Conservation (phyloP, 108 stramenopile species). For the Skeletonema menzelii region DNA sequence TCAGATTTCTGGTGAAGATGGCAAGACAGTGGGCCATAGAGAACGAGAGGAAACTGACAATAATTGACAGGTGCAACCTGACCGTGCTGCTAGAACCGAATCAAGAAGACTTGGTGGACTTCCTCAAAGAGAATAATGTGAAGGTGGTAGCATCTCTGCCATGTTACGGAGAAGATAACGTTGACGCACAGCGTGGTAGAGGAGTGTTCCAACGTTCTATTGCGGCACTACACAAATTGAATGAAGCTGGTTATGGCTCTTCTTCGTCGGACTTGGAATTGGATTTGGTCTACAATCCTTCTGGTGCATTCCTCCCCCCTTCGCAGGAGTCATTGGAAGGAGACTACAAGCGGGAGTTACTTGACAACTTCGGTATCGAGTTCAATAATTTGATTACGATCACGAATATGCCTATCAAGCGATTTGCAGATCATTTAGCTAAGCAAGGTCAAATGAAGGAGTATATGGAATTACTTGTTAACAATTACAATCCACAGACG, state of each 20-base stretch:
- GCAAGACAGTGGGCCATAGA: constrained; percentile 72
- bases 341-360: constrained; percentile 88
- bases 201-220: constrained; percentile 95
- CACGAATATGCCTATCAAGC: constrained; percentile 95
- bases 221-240: constrained; percentile 85
- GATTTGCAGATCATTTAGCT: constrained; percentile 94
- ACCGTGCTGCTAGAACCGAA: constrained; percentile 95
- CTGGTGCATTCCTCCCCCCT: constrained; percentile 95
- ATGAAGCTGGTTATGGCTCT: constrained; percentile 89
- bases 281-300: constrained; percentile 97
- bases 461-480: constrained; percentile 96
- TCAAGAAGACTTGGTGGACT: constrained; percentile 92
- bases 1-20: constrained; percentile 88
- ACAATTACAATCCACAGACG: constrained; percentile 91
- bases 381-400: constrained; percentile 94
- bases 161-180: constrained; percentile 93
- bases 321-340: constrained; percentile 72
- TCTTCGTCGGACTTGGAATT: constrained; percentile 56
- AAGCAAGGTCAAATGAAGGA: constrained; percentile 88
- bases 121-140: constrained; percentile 87
- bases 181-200: constrained; percentile 93
- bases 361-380: constrained; percentile 88
- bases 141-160: constrained; percentile 91
- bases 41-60: constrained; percentile 57
- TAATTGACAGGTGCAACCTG: constrained; percentile 97